These are phyloP conservation scores for Ordospora colligata DNA, from an alignment of 371 early-diverging fungal genomes.

Conservation along the genomic window DNA sequence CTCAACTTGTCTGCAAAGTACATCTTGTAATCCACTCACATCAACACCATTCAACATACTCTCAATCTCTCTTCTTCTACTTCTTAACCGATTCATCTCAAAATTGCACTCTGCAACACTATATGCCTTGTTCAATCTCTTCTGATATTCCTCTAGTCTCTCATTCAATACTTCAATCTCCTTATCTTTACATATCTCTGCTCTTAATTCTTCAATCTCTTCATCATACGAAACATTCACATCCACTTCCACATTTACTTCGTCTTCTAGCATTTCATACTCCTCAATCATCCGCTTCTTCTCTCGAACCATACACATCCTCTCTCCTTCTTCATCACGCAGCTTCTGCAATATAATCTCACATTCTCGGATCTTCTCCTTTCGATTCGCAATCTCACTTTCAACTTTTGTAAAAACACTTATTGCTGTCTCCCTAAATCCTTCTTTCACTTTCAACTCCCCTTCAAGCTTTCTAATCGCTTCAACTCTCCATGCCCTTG, in stretches of 20 bases:
- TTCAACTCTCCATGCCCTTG: not conserved
- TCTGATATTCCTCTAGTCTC: not conserved
- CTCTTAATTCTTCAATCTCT: not conserved
- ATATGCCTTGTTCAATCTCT: conserved; percentile 9
- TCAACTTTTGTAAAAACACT: conserved; percentile 11
- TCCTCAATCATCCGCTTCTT: conserved; percentile 4
- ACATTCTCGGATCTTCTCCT: not conserved
- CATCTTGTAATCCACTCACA: not conserved
- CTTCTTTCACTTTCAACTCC: not conserved
- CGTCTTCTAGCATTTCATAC: not conserved
- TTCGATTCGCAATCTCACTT: not conserved
- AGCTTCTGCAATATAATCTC: not conserved
- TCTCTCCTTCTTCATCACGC: not conserved
- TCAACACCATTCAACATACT: not conserved
- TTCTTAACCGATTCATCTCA: not conserved
- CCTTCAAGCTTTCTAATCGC: not conserved
- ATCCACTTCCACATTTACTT: not conserved
- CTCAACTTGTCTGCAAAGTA: not conserved
- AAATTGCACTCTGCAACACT: conserved; percentile 11
- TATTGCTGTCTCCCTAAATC: not conserved
- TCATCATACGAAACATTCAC: not conserved
- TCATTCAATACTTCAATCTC: conserved; percentile 7
- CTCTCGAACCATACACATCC: not conserved
- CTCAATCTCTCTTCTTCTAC: conserved; percentile 15
- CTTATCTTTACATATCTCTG: not conserved